Conservation (phyloP, 768 basidiomycete genomes). For the Favolaschia claudopus region DNA sequence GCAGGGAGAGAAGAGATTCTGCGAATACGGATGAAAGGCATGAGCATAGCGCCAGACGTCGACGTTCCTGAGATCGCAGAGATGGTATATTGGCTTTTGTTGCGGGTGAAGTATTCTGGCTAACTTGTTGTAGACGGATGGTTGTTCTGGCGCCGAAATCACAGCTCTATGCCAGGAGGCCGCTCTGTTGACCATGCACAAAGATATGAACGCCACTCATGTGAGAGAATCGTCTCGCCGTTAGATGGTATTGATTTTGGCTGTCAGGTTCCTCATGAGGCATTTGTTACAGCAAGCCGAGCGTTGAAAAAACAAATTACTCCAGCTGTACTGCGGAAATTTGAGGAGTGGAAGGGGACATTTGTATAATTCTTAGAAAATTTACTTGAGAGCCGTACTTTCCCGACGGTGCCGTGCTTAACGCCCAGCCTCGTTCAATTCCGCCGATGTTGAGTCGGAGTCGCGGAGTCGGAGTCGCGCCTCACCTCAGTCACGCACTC, state of each 20-base stretch:
- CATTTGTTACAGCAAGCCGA: constrained; percentile 78
- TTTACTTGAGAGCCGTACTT: no score
- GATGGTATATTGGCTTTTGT: constrained; percentile 57
- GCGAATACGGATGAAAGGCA: constrained; percentile 73
- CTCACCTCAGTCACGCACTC: no score
- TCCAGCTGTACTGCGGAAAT: constrained; percentile 74
- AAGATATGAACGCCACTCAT: constrained; percentile 76
- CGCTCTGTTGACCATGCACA: constrained; percentile 90
- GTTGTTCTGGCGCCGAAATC: constrained; percentile 97
- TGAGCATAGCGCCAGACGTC: constrained; percentile 80
- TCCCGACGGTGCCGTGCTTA: no score
- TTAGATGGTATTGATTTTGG: neutral
- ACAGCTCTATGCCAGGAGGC: constrained; percentile 95
- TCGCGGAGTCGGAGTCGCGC: no score
- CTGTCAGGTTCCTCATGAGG: constrained; percentile 73
- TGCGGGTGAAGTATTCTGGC: neutral
- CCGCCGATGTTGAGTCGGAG: no score
- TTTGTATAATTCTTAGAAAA: neutral
- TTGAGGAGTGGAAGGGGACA: constrained; percentile 67
- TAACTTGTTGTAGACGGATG: constrained; percentile 70
- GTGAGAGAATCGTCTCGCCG: constrained; percentile 53
- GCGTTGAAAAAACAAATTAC: constrained; percentile 86
- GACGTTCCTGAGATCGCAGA: constrained; percentile 72
- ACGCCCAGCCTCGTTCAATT: no score
- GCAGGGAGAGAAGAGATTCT: constrained; percentile 86